Evolutionary conservation across 1,139 yeast species (phyloP).

Genomic region (Scheffersomyces illinoinensis): DNA sequence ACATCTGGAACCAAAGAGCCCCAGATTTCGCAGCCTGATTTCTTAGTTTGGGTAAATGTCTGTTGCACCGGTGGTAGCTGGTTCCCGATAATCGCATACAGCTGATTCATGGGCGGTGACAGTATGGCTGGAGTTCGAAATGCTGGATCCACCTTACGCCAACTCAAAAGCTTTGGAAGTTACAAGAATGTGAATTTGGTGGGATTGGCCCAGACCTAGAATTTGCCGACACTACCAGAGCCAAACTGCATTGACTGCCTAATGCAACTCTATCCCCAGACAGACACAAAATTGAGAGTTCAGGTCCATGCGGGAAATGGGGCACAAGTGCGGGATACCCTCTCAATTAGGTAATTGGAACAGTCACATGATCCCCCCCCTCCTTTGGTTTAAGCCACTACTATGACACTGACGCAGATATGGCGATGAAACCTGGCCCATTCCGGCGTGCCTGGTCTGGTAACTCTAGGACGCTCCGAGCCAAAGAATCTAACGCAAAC

Average conservation of each 20-base stretch:
- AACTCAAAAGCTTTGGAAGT: background rate
- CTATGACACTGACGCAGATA: background rate
- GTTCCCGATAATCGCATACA: background rate
- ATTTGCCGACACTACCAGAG: background rate
- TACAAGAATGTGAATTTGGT: background rate
- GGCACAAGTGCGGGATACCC: too few species aligned
- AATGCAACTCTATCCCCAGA: background rate
- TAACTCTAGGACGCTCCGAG: background rate
- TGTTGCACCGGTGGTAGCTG: background rate
- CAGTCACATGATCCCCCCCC: background rate
- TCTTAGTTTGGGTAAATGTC: background rate
- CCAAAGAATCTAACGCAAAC: background rate
- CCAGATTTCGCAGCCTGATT: background rate
- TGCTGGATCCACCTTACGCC: background rate
- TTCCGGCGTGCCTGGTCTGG: background rate
- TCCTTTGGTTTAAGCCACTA: background rate
- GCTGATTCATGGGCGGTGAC: background rate
- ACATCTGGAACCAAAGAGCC: background rate
- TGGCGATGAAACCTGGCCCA: background rate
- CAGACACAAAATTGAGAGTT: background rate
- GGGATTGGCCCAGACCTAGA: background rate
- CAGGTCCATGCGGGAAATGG: background rate
- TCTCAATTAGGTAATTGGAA: background rate
- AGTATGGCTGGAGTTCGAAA: background rate
- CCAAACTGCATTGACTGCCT: background rate